These are phyloP conservation scores for Cercospora berteroae DNA, from an alignment of 2,329 filamentous ascomycete species.

Conservation along the genomic window DNA sequence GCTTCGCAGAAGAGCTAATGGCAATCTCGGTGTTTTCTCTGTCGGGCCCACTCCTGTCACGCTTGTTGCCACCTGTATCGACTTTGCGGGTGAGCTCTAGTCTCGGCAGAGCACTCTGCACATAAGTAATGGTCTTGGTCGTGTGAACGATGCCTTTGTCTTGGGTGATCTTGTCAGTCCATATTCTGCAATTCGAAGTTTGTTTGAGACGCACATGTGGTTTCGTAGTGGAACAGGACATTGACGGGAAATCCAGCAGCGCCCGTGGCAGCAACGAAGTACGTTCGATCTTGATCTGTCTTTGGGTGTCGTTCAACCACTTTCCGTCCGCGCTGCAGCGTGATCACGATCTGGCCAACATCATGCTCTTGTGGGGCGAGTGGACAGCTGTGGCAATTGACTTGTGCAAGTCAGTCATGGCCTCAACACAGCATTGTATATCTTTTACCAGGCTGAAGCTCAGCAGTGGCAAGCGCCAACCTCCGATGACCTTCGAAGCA, in stretches of 20 bases:
- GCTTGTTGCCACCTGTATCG: not conserved
- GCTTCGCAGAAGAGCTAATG: not conserved
- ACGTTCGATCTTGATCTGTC: not conserved
- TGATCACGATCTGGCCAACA: slow-evolving; percentile 9
- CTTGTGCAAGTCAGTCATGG: slow-evolving; percentile 1
- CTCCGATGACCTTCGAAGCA: slow-evolving; percentile 10
- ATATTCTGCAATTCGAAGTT: not conserved
- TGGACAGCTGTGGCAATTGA: slow-evolving; percentile 5
- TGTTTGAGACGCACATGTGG: not conserved
- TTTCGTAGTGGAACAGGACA: slow-evolving; percentile 8
- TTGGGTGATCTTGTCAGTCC: not conserved
- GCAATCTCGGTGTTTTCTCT: not conserved
- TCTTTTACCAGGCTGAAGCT: slow-evolving; percentile 6
- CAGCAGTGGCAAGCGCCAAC: slow-evolving; percentile 4
- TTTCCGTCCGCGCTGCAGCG: slow-evolving; percentile 9
- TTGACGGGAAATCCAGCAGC: slow-evolving; percentile 2
- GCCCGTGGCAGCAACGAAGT: slow-evolving; percentile 10
- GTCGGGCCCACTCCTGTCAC: not conserved
- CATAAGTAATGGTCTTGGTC: slow-evolving; percentile 9
- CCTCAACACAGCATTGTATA: not conserved
- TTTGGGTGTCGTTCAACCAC: not conserved
- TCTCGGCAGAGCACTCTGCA: not conserved
- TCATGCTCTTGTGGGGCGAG: slow-evolving; percentile 8
- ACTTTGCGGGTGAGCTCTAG: slow-evolving; percentile 5
- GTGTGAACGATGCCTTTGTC: slow-evolving; percentile 13